A percentile compares a stretch with the other conserved stretches of the same genome.
These are phyloP conservation scores for Zoysia pacifica DNA, from an alignment of 176 grass and related monocot genomes.

Conservation along the genomic window DNA sequence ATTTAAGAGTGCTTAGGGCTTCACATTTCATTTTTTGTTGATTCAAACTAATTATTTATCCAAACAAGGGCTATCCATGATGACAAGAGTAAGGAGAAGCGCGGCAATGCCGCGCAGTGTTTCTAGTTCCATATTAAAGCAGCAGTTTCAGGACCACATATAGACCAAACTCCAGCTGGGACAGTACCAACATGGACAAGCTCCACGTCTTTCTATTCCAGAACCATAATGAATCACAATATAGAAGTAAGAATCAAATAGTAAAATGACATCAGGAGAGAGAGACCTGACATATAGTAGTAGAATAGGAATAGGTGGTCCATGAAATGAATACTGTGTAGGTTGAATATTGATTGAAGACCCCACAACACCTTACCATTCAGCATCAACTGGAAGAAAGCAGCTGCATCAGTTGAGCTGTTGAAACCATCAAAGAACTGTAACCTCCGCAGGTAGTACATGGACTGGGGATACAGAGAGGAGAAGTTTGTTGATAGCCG, in stretches of 20 bases:
- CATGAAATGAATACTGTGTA: conserved; percentile 94
- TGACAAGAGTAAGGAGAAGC: no score
- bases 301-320: conserved; percentile 91
- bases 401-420: conserved; percentile 90
- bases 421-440: conserved; percentile 99
- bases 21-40: no score
- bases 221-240: conserved; percentile 92
- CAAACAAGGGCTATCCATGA: no score
- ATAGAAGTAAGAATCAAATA: conserved; percentile 96
- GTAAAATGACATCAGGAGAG: conserved; percentile 93
- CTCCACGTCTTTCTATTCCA: conserved; percentile 53
- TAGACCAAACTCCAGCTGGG: conserved; percentile 62
- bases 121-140: conserved; percentile 32
- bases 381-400: conserved; percentile 94
- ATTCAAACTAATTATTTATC: no score
- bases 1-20: no score
- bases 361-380: conserved; percentile 87
- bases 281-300: conserved; percentile 83
- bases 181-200: conserved; percentile 58
- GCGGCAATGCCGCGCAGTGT: no score
- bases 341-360: conserved; percentile 96
- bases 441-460: conserved; percentile 92
- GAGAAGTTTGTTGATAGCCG: conserved; percentile 88
- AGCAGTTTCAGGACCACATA: conserved; percentile 63
- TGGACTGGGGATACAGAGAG: conserved; percentile 81